Conservation (phyloP, 1,284 basidiomycete genomes). For the Trichosporon sp. region DNA sequence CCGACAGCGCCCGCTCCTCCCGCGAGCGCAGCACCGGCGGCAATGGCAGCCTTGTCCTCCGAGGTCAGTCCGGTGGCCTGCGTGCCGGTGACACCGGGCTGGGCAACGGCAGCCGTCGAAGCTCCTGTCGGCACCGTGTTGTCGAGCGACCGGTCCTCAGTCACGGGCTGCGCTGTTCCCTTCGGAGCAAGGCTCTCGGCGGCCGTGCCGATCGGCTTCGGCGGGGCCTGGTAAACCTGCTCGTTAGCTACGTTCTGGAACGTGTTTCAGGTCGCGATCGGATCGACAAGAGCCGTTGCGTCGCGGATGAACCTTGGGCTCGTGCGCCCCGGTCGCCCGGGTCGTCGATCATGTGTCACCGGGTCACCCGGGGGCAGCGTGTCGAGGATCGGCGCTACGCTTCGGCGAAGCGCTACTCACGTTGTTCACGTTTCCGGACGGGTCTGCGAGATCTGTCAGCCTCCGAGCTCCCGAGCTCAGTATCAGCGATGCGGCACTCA, state of each 20-base stretch:
- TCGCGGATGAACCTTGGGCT: not conserved
- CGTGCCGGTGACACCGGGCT: not conserved
- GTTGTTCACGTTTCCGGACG: slow-evolving; percentile 50
- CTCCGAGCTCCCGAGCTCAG: no score
- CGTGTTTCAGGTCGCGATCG: not conserved
- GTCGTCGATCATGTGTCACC: not conserved
- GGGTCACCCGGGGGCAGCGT: slow-evolving; percentile 1
- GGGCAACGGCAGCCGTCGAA: not conserved
- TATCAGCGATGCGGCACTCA: slow-evolving; percentile 21
- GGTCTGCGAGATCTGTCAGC: slow-evolving; percentile 26
- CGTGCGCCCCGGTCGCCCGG: slow-evolving; percentile 4
- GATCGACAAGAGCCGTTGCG: not conserved
- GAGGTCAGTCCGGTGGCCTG: not conserved
- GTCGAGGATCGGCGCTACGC: not conserved
- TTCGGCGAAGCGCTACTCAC: slow-evolving; percentile 15
- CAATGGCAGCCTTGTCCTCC: slow-evolving; percentile 1
- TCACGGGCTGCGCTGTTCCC: not conserved
- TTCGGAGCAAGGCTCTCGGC: not conserved
- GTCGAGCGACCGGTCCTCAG: not conserved
- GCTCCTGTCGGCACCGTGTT: not conserved
- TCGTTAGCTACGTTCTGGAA: not conserved
- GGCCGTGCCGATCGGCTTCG: slow-evolving; percentile 9
- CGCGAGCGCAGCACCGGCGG: not conserved
- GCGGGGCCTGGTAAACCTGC: slow-evolving; percentile 8
- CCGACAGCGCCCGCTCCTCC: slow-evolving; percentile 5